Conservation (phyloP, 805 yeast genomes). For the Hanseniaspora clermontiae region DNA sequence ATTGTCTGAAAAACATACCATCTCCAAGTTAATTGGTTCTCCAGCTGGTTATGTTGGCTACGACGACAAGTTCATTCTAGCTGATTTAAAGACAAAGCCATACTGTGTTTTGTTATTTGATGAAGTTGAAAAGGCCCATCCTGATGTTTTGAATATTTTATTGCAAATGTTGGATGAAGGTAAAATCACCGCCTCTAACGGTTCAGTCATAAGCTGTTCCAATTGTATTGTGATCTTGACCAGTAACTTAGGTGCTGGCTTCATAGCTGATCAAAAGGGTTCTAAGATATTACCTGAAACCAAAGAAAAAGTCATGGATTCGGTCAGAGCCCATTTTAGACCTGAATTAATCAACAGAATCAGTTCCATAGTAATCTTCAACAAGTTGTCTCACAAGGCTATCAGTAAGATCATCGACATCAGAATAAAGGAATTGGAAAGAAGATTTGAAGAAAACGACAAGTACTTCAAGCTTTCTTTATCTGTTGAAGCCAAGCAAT, state of each 20-base stretch:
- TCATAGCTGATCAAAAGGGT: slow-evolving; percentile 53
- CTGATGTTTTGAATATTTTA: slow-evolving; percentile 85
- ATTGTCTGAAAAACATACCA: slow-evolving; percentile 87
- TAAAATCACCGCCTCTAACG: slow-evolving; percentile 85
- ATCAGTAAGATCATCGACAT: slow-evolving; percentile 83
- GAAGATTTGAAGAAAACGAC: slow-evolving; percentile 73
- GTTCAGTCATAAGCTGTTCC: slow-evolving; percentile 85
- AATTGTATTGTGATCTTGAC: slow-evolving; percentile 92
- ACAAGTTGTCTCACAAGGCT: slow-evolving; percentile 80
- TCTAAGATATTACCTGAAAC: slow-evolving; percentile 56
- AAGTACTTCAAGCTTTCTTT: slow-evolving; percentile 61
- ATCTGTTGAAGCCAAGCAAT: slow-evolving; percentile 66
- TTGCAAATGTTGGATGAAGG: slow-evolving; percentile 94
- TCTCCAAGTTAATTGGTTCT: slow-evolving; percentile 88
- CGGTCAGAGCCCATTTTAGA: slow-evolving; percentile 81
- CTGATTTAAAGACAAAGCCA: slow-evolving; percentile 81
- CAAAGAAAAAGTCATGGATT: slow-evolving; percentile 64
- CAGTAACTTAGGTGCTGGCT: slow-evolving; percentile 92
- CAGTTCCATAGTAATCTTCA: slow-evolving; percentile 83
- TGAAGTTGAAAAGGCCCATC: slow-evolving; percentile 97
- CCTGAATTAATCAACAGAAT: slow-evolving; percentile 97
- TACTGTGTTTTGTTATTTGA: slow-evolving; percentile 93
- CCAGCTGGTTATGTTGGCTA: slow-evolving; percentile 96
- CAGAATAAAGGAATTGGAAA: slow-evolving; percentile 71
- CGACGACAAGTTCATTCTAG: slow-evolving; percentile 93